Evolutionary conservation across 371 early-diverging fungal species (phyloP).

Genomic region (Rhizopus delemar): DNA sequence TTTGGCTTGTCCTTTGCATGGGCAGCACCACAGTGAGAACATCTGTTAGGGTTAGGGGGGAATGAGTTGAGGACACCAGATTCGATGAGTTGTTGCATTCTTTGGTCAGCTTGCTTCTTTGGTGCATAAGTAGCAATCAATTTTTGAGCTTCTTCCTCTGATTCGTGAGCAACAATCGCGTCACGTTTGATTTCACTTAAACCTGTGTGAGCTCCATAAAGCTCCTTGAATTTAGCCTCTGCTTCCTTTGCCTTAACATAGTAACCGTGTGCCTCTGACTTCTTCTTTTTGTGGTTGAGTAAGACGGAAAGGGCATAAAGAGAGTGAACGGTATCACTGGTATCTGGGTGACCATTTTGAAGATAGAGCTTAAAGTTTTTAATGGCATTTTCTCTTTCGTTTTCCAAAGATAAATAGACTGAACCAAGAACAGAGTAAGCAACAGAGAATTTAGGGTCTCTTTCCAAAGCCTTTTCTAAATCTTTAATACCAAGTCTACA

Average conservation of each 20-base stretch:
- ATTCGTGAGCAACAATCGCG: slow-evolving; percentile 52
- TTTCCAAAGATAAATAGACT: slow-evolving; percentile 51
- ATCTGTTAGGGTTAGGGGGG: slow-evolving; percentile 46
- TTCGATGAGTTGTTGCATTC: slow-evolving; percentile 47
- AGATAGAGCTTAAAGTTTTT: slow-evolving; percentile 59
- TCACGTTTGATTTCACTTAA: slow-evolving; percentile 62
- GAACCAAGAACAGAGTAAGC: slow-evolving; percentile 63
- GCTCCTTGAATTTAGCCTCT: slow-evolving; percentile 57
- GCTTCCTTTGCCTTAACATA: slow-evolving; percentile 57
- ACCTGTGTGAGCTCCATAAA: slow-evolving; percentile 59
- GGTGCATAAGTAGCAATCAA: slow-evolving; percentile 40
- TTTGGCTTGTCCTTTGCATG: slow-evolving; percentile 53
- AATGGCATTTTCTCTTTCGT: slow-evolving; percentile 58
- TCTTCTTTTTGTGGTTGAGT: slow-evolving; percentile 55
- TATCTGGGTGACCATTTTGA: slow-evolving; percentile 57
- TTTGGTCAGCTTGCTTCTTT: slow-evolving; percentile 33
- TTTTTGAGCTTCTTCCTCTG: slow-evolving; percentile 37
- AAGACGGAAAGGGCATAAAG: slow-evolving; percentile 59
- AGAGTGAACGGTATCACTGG: slow-evolving; percentile 59
- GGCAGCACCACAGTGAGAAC: slow-evolving; percentile 58
- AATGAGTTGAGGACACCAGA: slow-evolving; percentile 47
- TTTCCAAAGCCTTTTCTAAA: slow-evolving; percentile 54
- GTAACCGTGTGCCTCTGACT: slow-evolving; percentile 53
- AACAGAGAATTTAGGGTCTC: slow-evolving; percentile 54
- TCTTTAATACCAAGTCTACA: slow-evolving; percentile 59